Percentiles rank a stretch among this genome's conserved stretches.
Conservation (phyloP, 78 protist genomes). For the Speleostelium caveatum region DNA sequence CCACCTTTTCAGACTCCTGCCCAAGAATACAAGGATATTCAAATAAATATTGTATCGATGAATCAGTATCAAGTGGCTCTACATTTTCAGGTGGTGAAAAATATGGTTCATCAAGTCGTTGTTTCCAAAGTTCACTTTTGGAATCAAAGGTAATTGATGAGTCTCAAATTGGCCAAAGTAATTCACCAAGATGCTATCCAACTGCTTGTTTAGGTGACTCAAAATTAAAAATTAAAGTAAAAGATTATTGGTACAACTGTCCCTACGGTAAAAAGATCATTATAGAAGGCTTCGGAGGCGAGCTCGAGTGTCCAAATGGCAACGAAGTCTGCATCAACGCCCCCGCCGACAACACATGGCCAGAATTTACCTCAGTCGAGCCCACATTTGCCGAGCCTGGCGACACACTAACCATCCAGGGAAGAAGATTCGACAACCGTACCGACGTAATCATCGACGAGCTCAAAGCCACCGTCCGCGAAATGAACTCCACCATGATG, state of each 20-base stretch:
- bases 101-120: constrained; percentile 1
- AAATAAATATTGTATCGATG: constrained; percentile 15
- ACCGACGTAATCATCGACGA: not conserved
- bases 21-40: constrained; percentile 35
- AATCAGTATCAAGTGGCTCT: not conserved
- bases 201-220: not conserved
- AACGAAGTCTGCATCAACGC: constrained; percentile 9
- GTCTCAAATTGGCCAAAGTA: not conserved
- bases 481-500: not conserved
- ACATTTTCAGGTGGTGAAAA: constrained; percentile 5
- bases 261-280: not conserved
- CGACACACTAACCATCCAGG: not conserved
- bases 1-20: constrained; percentile 16
- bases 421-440: not conserved
- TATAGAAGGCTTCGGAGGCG: constrained; percentile 6
- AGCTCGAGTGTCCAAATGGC: constrained; percentile 33
- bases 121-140: constrained; percentile 35
- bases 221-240: constrained; percentile 26
- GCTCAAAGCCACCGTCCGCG: no score
- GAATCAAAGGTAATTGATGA: not conserved
- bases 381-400: constrained; percentile 16
- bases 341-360: constrained; percentile 26
- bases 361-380: not conserved
- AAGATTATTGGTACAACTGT: constrained; percentile 12
- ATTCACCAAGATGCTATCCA: constrained; percentile 31